Conservation (phyloP, 2,329 filamentous ascomycete genomes). For the Chaetothyriales sp. region DNA sequence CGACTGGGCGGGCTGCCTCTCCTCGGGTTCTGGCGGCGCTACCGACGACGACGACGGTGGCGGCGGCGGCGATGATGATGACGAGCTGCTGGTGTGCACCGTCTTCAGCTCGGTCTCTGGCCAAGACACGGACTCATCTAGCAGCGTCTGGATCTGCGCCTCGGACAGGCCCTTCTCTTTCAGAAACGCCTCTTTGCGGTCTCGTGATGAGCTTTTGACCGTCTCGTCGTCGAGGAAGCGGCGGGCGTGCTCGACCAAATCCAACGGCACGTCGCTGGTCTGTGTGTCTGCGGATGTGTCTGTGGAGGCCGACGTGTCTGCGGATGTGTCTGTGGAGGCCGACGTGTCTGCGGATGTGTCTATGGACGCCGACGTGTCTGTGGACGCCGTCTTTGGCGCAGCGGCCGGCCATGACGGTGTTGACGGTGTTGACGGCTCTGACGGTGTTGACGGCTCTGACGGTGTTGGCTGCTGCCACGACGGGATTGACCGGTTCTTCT, state of each 20-base stretch:
- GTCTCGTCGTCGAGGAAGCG: constrained; percentile 63
- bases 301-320: too few relatives aligned
- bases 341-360: too few relatives aligned
- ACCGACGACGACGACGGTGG: background rate
- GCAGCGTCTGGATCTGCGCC: constrained; percentile 54
- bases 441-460: constrained; percentile 1
- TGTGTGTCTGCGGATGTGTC: constrained; percentile 11
- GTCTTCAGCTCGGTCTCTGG: constrained; percentile 14
- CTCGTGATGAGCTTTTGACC: constrained; percentile 53
- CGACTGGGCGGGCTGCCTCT: background rate
- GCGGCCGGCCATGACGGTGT: too few relatives aligned
- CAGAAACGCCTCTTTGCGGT: constrained; percentile 65
- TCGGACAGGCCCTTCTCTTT: constrained; percentile 59
- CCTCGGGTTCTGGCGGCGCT: constrained; percentile 1
- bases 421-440: constrained; percentile 28
- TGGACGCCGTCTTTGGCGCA: too few relatives aligned
- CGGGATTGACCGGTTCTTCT: constrained; percentile 25
- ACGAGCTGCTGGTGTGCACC: constrained; percentile 13
- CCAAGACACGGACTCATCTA: constrained; percentile 29
- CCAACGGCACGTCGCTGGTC: constrained; percentile 5
- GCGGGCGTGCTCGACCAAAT: constrained; percentile 52
- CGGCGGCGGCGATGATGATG: background rate
- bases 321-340: too few relatives aligned
- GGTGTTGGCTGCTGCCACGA: constrained; percentile 24
- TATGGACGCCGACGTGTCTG: too few relatives aligned